Base-by-base conservation (phyloP, 257 asterid species). In the Petrea volubilis region DNA sequence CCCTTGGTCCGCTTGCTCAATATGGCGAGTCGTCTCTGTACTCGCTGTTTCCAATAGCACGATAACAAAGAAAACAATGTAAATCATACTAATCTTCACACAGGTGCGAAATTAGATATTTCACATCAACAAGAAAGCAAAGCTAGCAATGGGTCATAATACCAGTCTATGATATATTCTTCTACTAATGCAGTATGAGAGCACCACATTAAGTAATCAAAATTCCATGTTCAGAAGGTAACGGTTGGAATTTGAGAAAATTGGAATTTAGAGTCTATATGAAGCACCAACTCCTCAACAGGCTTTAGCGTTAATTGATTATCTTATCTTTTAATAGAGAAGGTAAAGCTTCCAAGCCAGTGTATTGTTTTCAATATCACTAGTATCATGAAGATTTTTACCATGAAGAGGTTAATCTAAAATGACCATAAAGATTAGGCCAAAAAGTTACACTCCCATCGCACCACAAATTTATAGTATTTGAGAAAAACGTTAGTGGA, bases 1-100 rank as follows among this genome's bases (percentile, higher is more conserved):
- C 95, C 98, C 81, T 86, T 90, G 1, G 96, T 88, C 75, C 95
- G 89, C 79, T 90, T 90, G 79, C 85, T 92, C 87, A 92, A 71
- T 46, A 81, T 78, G 17, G 92, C 96, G 20, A 92, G 96, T 85
- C 77, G 84, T 87, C 57, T 88, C 78, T 90, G 98, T 49, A 88
- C 92, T 60, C 88, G 78, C 96, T 92, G 88, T 74, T 78, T 60
- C n/a, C 43, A 27, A 58, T 51, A 62, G 52, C 31, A 36, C 59
- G 38, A 56, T 43, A 74, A 34, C 33, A 33, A 34, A 67, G 59
- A 50, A 40, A 70, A 41, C 6, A 38, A 59, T 8, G 33, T 27
- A 1, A 33, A 31, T 14, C 2, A 46, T 0, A 55, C 5, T 20
- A 23, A 29, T 13, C 53, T 47, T 23, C 23, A n/a, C 34, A 44